A percentile compares a stretch with the other conserved stretches of the same genome.
These are phyloP conservation scores for Amanita thiersii DNA, from an alignment of 768 basidiomycete species.

Conservation along the genomic window DNA sequence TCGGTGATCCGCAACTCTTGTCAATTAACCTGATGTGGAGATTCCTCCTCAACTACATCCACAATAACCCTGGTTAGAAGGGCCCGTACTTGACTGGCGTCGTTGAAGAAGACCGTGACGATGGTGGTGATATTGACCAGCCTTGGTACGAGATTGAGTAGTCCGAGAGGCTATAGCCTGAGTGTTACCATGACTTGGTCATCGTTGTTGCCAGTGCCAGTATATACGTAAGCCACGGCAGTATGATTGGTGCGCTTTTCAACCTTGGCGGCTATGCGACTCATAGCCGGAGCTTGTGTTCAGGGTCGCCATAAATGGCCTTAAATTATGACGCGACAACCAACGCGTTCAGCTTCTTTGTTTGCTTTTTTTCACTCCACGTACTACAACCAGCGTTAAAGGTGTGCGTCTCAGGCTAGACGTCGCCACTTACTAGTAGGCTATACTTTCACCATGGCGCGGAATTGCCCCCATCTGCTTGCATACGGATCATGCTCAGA, in stretches of 20 bases:
- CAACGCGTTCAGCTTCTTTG: no score
- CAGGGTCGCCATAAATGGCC: no score
- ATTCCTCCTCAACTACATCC: slow-evolving; percentile 49
- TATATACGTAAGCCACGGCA: no score
- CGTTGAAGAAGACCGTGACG: slow-evolving; percentile 18
- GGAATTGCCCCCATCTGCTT: slow-evolving; percentile 13
- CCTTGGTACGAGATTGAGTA: slow-evolving; percentile 1
- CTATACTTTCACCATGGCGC: not conserved
- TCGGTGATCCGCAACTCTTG: slow-evolving; percentile 53
- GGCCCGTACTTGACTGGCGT: slow-evolving; percentile 30
- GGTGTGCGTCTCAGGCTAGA: no score
- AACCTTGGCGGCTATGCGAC: no score
- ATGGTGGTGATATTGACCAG: slow-evolving; percentile 14
- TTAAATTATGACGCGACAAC: no score
- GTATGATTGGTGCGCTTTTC: no score
- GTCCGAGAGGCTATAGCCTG: no score
- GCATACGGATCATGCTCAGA: slow-evolving; percentile 13
- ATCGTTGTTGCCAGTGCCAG: no score
- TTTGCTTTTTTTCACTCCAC: not conserved
- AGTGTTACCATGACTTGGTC: no score
- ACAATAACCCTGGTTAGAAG: slow-evolving; percentile 41
- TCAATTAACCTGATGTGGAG: slow-evolving; percentile 55
- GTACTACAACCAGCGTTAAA: not conserved
- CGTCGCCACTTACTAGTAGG: not conserved
- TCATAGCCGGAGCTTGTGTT: no score